Percentiles rank a stretch among this genome's conserved stretches.
Conservation (phyloP, 2,329 filamentous ascomycete genomes). For the Dactylellina cionopaga region DNA sequence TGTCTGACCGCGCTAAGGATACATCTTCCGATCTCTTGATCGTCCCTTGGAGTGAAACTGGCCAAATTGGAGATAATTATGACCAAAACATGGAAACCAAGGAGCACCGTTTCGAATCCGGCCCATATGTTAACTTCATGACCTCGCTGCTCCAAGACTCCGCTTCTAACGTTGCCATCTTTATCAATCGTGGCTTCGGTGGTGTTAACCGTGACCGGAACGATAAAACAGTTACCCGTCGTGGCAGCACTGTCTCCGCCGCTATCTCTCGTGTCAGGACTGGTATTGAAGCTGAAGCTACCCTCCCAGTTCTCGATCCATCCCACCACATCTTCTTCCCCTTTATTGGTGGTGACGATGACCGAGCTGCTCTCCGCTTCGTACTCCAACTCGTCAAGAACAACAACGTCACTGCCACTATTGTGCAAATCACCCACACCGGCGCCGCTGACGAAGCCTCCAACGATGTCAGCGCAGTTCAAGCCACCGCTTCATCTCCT, state of each 20-base stretch:
- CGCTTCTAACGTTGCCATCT: slow-evolving; percentile 76
- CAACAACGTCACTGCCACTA: slow-evolving; percentile 78
- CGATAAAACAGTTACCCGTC: slow-evolving; percentile 55
- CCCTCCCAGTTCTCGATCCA: slow-evolving; percentile 71
- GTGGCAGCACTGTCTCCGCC: slow-evolving; percentile 52
- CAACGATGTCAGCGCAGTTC: slow-evolving; percentile 30
- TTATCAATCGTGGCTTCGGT: slow-evolving; percentile 78
- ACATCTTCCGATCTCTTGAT: slow-evolving; percentile 78
- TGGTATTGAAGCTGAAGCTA: slow-evolving; percentile 64
- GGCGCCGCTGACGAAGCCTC: slow-evolving; percentile 49
- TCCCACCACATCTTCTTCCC: slow-evolving; percentile 87
- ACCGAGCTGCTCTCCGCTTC: slow-evolving; percentile 79
- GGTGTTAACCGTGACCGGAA: slow-evolving; percentile 61
- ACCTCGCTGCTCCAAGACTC: slow-evolving; percentile 72
- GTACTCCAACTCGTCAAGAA: slow-evolving; percentile 86
- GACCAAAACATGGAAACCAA: slow-evolving; percentile 64
- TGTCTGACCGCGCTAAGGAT: slow-evolving; percentile 76
- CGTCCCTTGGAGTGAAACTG: slow-evolving; percentile 89
- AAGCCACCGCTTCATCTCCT: slow-evolving; percentile 54
- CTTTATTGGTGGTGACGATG: slow-evolving; percentile 85
- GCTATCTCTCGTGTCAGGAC: slow-evolving; percentile 54
- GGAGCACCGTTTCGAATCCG: slow-evolving; percentile 69
- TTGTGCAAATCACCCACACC: slow-evolving; percentile 68
- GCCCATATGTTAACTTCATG: slow-evolving; percentile 78
- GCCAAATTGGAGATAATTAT: slow-evolving; percentile 73